Percentiles rank a stretch among this genome's conserved stretches.
Conservation (phyloP, 257 asterid genomes). For the Osmanthus fragrans region DNA sequence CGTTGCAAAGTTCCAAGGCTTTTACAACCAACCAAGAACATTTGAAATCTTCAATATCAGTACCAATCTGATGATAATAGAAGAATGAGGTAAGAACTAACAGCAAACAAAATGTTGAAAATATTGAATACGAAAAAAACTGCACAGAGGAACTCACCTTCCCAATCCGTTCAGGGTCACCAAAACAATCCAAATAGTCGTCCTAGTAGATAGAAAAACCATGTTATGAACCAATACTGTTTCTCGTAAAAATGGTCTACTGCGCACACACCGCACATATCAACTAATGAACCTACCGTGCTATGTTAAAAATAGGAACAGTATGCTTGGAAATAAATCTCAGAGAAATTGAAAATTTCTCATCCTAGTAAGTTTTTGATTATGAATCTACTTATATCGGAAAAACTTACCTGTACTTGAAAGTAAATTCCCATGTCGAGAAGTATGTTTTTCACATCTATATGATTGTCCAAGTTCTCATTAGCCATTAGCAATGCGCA, state of each 20-base stretch:
- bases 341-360: not conserved
- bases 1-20: slow-evolving; percentile 82
- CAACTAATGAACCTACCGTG: not conserved
- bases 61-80: slow-evolving; percentile 66
- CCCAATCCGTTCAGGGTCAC: slow-evolving; percentile 79
- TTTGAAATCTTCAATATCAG: slow-evolving; percentile 97
- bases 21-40: slow-evolving; percentile 99
- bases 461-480: slow-evolving; percentile 70
- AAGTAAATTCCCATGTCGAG: slow-evolving; percentile 92
- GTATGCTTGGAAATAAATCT: not conserved
- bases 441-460: slow-evolving; percentile 64
- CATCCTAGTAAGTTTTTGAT: not conserved
- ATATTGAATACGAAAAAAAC: not conserved
- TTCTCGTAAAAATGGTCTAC: not conserved
- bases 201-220: slow-evolving; percentile 41
- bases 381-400: not conserved
- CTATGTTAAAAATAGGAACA: not conserved
- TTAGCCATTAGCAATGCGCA: slow-evolving; percentile 94
- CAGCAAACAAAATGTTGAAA: not conserved
- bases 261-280: too few relatives aligned
- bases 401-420: slow-evolving; percentile 80
- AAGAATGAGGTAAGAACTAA: slow-evolving; percentile 11
- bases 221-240: not conserved
- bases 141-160: slow-evolving; percentile 45
- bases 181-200: slow-evolving; percentile 80